These are phyloP conservation scores for Paramecium sexaurelia DNA, from an alignment of 73 alveolate genomes.

Conservation along the genomic window DNA sequence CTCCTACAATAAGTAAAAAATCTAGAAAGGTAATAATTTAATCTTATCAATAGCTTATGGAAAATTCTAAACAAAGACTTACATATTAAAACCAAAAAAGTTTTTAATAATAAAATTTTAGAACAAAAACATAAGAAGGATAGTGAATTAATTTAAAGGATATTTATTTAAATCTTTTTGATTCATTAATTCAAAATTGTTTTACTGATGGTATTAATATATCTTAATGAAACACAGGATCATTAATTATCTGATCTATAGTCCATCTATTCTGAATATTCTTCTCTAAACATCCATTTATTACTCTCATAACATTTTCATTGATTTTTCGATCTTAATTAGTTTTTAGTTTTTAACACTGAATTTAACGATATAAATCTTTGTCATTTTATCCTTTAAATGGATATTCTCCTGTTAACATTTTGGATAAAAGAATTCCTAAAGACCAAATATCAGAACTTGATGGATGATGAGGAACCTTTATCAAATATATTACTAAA, in stretches of 20 bases:
- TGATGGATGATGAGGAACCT: constrained; percentile 59
- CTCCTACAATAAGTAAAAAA: constrained; percentile 5
- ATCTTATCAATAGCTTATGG: not conserved
- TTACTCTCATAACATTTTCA: not conserved
- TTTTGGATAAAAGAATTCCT: constrained; percentile 77
- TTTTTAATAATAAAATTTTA: not conserved
- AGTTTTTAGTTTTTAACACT: constrained; percentile 19
- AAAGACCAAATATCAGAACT: constrained; percentile 81
- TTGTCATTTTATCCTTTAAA: constrained; percentile 83
- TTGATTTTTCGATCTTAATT: not conserved
- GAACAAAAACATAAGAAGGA: not conserved
- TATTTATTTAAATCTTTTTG: not conserved
- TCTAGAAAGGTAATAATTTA: not conserved
- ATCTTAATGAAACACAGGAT: constrained; percentile 41
- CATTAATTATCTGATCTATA: constrained; percentile 8
- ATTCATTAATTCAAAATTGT: not conserved
- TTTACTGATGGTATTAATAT: not conserved
- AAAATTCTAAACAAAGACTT: not conserved
- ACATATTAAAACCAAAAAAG: not conserved
- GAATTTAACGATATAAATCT: constrained; percentile 69
- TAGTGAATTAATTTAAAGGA: not conserved
- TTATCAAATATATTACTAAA: constrained; percentile 79
- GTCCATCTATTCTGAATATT: not conserved
- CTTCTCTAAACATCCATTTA: constrained; percentile 46
- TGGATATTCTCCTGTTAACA: constrained; percentile 84